Conservation (phyloP, 345 rosid genomes). For the Cardiospermum halicacabum region DNA sequence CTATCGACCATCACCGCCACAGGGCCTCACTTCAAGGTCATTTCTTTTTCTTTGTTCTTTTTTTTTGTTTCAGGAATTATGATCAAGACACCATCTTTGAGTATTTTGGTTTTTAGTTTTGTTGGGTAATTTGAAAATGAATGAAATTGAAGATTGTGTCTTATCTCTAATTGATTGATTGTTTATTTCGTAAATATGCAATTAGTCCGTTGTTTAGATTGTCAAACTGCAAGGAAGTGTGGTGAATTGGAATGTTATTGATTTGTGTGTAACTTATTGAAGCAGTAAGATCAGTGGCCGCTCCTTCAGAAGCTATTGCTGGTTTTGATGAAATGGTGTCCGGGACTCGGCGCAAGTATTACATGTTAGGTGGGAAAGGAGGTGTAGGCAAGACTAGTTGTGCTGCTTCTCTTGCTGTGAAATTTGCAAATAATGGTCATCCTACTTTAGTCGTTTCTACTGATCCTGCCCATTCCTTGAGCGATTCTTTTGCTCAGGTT, state of each 20-base stretch:
- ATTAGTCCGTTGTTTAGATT: neutral
- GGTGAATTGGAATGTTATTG: neutral
- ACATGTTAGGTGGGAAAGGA: constrained; percentile 97
- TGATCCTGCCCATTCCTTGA: constrained; percentile 95
- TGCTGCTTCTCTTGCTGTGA: constrained; percentile 97
- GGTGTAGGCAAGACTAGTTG: constrained; percentile 99
- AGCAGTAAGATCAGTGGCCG: constrained; percentile 82
- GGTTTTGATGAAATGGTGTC: constrained; percentile 89
- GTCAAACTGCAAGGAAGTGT: neutral
- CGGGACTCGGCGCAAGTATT: constrained; percentile 82
- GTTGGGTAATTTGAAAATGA: neutral
- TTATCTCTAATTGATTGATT: neutral
- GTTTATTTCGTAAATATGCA: neutral
- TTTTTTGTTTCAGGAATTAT: neutral
- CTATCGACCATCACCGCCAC: constrained; percentile 32
- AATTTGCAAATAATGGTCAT: constrained; percentile 92
- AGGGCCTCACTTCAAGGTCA: constrained; percentile 48
- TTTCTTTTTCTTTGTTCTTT: constrained; percentile 13
- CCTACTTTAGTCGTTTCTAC: constrained; percentile 97
- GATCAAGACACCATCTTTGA: neutral
- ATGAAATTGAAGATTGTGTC: neutral
- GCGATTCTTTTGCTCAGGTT: constrained; percentile 98
- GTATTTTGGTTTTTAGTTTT: neutral
- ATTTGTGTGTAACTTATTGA: constrained; percentile 13
- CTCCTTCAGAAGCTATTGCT: constrained; percentile 60